Base-by-base conservation (phyloP, 306 rosid species). In the Corylus heterophylla region DNA sequence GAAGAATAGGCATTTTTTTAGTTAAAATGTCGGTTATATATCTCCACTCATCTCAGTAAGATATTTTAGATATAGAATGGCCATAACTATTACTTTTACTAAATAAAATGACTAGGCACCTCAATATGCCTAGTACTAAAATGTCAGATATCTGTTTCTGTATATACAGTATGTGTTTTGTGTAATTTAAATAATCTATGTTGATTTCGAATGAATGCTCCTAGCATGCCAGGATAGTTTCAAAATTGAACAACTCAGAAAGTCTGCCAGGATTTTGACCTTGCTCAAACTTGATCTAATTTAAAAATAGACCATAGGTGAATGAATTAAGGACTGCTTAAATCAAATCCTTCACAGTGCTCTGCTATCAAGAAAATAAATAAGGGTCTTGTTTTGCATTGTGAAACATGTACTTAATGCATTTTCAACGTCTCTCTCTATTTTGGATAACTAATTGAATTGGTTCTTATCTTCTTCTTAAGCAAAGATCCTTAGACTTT, bases 201-300 rank as follows among this genome's bases (percentile, higher is more conserved):
- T 22, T 12, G 10, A 12, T 12, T 52, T 14, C 5, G 17, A 52
- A 14, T 12, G 18, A 52, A 12, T 52, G 55, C 17, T 52, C 10
- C 18, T 14, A 52, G 13, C 13, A 2, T 22, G 64, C 64, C 35
- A 22, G 64, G 29, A 10, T 18, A 22, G 2, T 45, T 77, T 62
- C 56, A 31, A 44, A 72, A 77, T 35, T 58, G 39, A 64, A 35
- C 64, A 31, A 63, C 71, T 54, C 52, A 54, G 47, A 25, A n/a
- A 66, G 25, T 56, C 62, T 54, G 54, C 75, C 52, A 27, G 44
- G 45, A 31, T 35, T 61, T 58, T 39, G 44, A 39, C 44, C 44
- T 39, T 39, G 44, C 7, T 39, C 44, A 39, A 39, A 39, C 44
- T 39, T 39, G 44, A 39, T 39, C 44, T 39, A 39, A 39, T 39